Percentiles rank a stretch among this genome's conserved stretches.
Conservation (phyloP, 257 asterid genomes). For the Solanum chilense region DNA sequence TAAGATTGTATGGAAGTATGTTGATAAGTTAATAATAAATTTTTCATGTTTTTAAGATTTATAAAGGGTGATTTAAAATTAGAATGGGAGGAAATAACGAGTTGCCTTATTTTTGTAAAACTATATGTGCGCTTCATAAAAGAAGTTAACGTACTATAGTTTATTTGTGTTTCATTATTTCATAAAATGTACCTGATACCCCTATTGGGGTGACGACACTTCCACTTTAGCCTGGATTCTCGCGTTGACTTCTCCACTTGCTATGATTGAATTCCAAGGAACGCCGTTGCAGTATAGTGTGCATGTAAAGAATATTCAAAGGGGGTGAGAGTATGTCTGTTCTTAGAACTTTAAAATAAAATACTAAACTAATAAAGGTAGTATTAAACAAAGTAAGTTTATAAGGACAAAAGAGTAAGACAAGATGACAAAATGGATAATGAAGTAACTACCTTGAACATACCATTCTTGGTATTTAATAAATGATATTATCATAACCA, state of each 20-base stretch:
- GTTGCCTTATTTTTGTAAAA: too few species aligned
- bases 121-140: background rate
- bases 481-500: too few species aligned
- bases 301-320: background rate
- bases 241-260: background rate
- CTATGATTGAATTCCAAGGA: background rate
- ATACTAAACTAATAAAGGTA: background rate
- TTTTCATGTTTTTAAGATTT: background rate
- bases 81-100: background rate
- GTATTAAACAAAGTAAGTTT: background rate
- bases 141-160: background rate
- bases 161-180: too few species aligned
- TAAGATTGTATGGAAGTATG: background rate
- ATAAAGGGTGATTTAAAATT: background rate
- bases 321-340: background rate
- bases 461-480: background rate
- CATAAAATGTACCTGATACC: background rate
- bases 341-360: background rate
- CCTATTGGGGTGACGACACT: too few species aligned
- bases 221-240: background rate
- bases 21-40: too few species aligned
- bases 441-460: background rate
- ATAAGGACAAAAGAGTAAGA: background rate
- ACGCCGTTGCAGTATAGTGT: too few species aligned
- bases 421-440: too few species aligned